Evolutionary conservation across 495 filamentous ascomycete species (phyloP).

Genomic region (Daldinia loculata): DNA sequence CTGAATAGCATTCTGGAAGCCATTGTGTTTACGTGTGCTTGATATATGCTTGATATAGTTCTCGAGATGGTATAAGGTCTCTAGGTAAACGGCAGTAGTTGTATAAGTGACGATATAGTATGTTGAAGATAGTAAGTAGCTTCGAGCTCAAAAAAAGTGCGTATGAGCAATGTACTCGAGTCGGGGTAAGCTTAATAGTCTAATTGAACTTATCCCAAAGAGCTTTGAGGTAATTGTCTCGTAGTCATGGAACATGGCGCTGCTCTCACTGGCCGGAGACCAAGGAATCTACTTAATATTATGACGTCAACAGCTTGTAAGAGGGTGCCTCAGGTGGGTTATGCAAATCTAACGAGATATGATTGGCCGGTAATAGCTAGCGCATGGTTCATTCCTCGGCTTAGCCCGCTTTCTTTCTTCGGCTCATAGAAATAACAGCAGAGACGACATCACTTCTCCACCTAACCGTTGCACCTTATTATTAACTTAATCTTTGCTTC

Average conservation of each 20-base stretch:
- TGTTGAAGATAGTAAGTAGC: neutral
- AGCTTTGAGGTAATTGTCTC: constrained; percentile 37
- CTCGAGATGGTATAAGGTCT: neutral
- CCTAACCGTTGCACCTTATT: constrained; percentile 20
- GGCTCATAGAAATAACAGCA: constrained; percentile 28
- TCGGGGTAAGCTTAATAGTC: constrained; percentile 11
- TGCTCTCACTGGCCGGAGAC: constrained; percentile 26
- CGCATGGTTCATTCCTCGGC: constrained; percentile 7
- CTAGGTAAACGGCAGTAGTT: neutral
- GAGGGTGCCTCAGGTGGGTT: constrained; percentile 18
- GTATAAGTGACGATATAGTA: constrained; percentile 11
- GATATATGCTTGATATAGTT: constrained; percentile 9
- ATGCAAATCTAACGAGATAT: constrained; percentile 9
- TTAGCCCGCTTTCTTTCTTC: constrained; percentile 13
- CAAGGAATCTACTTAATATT: constrained; percentile 15
- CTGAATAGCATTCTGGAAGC: constrained; percentile 36
- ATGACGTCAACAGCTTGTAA: constrained; percentile 39
- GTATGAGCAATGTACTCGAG: constrained; percentile 7
- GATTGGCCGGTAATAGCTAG: constrained; percentile 22
- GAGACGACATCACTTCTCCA: constrained; percentile 37
- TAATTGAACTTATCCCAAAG: constrained; percentile 19
- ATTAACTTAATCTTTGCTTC: constrained; percentile 8
- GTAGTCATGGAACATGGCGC: constrained; percentile 33
- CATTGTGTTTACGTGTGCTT: constrained; percentile 18
- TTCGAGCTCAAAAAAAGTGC: neutral